Evolutionary conservation across 441 rosid species (phyloP), one percentile per base, ranked within the genome.

Genomic region (Gossypium gossypioides): DNA sequence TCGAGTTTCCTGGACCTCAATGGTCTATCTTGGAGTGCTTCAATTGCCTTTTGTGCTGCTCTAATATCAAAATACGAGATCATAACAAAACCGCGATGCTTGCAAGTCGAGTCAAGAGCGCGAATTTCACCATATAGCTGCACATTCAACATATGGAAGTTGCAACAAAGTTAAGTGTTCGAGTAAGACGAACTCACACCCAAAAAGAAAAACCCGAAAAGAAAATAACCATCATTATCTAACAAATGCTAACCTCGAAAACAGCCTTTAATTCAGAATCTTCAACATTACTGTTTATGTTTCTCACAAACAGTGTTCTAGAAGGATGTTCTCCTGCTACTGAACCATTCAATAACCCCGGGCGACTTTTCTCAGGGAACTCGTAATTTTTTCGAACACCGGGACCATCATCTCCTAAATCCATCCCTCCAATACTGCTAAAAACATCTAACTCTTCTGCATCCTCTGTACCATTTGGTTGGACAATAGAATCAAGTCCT

Each of bases 361-460:
- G 63, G 42, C 81, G 77, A 77, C 79, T 82, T 48, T 78, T 85
- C 22, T 68, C 76, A 48, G 76, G 77, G 77, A 76, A 77, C 66
- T 80, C 79, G 73, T 76, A 76, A 71, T 44, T 79, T 57, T 74
- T 82, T 27, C 68, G 80, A 32, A 62, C 70, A 13, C 79, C 57
- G 55, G 73, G 80, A 63, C 67, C 73, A 73, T 86, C 86, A 54
- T 84, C 81, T 58, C 83, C 92, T 81, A 89, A 74, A 73, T 89
- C 94, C 87, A 89, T 75, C 73, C 92, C 94, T 40, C 92, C 92
- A 61, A 89, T 86, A 72, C 81, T 87, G 74, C 81, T 85, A 65
- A 89, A 89, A 67, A 89, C 67, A 73, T 89, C 94, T 48, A 86
- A 74, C 68, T 86, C 93, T 80, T 88, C 94, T 72, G 75, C 57